Evolutionary conservation across 495 filamentous ascomycete species (phyloP).

Genomic region (Halenospora varia): DNA sequence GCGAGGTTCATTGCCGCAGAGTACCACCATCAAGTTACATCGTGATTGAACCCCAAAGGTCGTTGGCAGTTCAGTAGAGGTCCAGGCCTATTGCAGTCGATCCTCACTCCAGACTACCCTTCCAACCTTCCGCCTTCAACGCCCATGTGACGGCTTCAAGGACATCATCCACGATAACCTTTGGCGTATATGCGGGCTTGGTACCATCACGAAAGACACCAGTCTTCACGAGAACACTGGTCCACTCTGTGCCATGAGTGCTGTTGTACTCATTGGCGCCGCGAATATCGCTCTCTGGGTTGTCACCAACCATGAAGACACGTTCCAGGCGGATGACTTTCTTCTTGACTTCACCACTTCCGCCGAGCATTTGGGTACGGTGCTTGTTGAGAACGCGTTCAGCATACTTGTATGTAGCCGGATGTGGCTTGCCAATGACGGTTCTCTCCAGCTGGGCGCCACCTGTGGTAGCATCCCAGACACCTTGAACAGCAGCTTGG

Average conservation of each 20-base stretch:
- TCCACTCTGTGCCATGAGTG: constrained; percentile 65
- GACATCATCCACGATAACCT: constrained; percentile 29
- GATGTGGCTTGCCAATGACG: constrained; percentile 81
- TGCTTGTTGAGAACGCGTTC: constrained; percentile 65
- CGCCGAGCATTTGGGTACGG: constrained; percentile 41
- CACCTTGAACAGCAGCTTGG: constrained; percentile 70
- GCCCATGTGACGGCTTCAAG: constrained; percentile 35
- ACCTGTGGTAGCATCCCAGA: constrained; percentile 72
- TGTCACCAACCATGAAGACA: constrained; percentile 98
- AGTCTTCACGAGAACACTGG: constrained; percentile 75
- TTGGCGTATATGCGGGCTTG: constrained; percentile 26
- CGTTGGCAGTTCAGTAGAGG: too few relatives aligned
- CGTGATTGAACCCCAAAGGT: too few relatives aligned
- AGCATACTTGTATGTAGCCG: constrained; percentile 76
- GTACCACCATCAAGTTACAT: too few relatives aligned
- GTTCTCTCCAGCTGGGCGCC: constrained; percentile 57
- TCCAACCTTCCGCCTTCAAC: constrained; percentile 25
- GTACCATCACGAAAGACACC: constrained; percentile 62
- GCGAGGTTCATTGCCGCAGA: too few relatives aligned
- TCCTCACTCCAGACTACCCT: not conserved
- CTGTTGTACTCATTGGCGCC: constrained; percentile 81
- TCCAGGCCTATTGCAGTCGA: too few relatives aligned
- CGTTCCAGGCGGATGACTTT: constrained; percentile 40
- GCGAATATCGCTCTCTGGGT: constrained; percentile 84
- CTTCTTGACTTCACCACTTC: constrained; percentile 19